These are phyloP conservation scores for Eucalyptus brandiana DNA, from an alignment of 345 rosid genomes.

Conservation along the genomic window DNA sequence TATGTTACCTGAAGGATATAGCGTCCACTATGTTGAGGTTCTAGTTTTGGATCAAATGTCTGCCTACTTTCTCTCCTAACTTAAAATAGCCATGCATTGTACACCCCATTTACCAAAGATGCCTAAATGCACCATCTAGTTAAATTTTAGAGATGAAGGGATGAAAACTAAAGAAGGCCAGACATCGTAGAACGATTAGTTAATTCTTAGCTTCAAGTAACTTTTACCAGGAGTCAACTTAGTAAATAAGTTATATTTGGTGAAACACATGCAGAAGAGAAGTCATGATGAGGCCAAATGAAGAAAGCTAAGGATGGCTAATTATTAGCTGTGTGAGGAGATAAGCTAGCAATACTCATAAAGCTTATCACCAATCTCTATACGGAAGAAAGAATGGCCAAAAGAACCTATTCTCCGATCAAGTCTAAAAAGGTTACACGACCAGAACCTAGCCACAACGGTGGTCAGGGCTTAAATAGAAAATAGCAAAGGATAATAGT, in stretches of 20 bases:
- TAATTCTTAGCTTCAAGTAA: neutral
- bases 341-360: neutral
- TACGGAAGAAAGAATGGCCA: neutral
- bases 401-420: neutral
- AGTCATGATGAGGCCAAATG: neutral
- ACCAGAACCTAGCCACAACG: neutral
- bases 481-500: neutral
- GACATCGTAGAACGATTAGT: neutral
- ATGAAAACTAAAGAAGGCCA: neutral
- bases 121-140: neutral
- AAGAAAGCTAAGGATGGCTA: neutral
- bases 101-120: neutral
- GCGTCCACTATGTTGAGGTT: conserved; percentile 10
- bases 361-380: conserved; percentile 2
- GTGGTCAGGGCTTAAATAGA: neutral
- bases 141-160: neutral
- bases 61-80: neutral
- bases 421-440: neutral
- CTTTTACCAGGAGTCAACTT: neutral
- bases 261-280: neutral
- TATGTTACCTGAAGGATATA: conserved; percentile 1
- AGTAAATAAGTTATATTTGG: neutral
- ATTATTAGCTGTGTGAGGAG: neutral
- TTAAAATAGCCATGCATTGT: neutral
- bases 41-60: conserved; percentile 1